Evolutionary conservation across 2,329 filamentous ascomycete genomes (phyloP), one percentile per base, ranked within the genome.

Genomic region (Davidsoniella virescens): DNA sequence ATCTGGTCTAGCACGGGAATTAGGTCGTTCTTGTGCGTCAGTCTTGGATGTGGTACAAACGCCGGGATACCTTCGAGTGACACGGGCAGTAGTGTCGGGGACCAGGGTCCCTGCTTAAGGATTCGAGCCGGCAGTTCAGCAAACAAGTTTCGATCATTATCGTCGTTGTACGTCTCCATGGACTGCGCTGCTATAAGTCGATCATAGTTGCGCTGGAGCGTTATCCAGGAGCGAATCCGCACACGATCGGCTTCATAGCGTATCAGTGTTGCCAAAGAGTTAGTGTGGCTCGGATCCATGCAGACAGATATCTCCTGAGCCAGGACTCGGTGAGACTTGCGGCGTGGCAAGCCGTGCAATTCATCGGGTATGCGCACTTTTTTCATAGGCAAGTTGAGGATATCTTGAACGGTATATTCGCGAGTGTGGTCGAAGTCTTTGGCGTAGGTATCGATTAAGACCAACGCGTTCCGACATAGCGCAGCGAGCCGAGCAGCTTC

Each of bases 211-310:
- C 62, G 61, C 57, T 66, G 64, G 38, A 66, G 51, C 20, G 57
- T 59, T 2, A 60, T 60, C 62, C 63, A 66, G 20, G 58, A 62
- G 40, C 64, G 62, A 18, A 67, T 58, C 9, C 57, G 60, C 5
- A 65, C 63, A 14, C 64, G 62, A 29, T 65, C 63, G 12, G 57
- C 59, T 33, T 66, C 63, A 49, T 64, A 66, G 8, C 63, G 60
- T 44, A 67, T 66, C 16, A 66, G 58, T 44, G 62, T 56, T n/a
- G 64, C 58, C 39, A 66, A 51, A 3, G 63, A 64, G 29, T 59
- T 58, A 8, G 61, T 57, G 26, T 64, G 59, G 16, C 58, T 56
- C 3, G 64, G 64, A 53, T 65, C 62, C 47, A 66, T 50, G 17
- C 64, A 55, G 7, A 59, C 50, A 5, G 64, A 59, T 38, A 66